phyloP scores from a whole-genome alignment of 495 filamentous ascomycete genomes.

The Lasiosphaeria ovina region DNA sequence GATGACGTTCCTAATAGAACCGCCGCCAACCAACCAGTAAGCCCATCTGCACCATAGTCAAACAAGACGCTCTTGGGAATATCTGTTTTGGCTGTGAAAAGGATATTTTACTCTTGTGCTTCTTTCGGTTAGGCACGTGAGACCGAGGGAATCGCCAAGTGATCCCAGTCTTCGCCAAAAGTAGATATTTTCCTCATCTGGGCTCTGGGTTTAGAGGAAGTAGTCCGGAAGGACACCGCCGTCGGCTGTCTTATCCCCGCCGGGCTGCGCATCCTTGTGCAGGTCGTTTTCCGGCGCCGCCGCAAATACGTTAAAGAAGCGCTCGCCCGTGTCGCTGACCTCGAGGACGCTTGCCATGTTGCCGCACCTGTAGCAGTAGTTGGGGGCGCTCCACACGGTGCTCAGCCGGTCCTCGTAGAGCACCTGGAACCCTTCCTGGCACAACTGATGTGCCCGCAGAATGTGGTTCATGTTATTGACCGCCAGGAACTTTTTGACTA shows the following conservation, averaged over 20 bases:
- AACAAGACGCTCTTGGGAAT: too few relatives aligned
- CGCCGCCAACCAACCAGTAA: too few relatives aligned
- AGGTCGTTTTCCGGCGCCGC: slow-evolving; percentile 94
- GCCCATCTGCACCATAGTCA: too few relatives aligned
- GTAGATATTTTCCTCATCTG: neutral
- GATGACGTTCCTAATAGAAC: too few relatives aligned
- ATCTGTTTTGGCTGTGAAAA: too few relatives aligned
- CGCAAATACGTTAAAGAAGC: slow-evolving; percentile 96
- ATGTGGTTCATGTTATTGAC: slow-evolving; percentile 98
- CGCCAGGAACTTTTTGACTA: slow-evolving; percentile 95
- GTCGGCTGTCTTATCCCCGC: slow-evolving; percentile 46
- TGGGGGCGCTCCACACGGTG: slow-evolving; percentile 96
- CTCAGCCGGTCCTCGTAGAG: slow-evolving; percentile 91
- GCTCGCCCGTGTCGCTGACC: slow-evolving; percentile 85
- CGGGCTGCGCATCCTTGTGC: slow-evolving; percentile 78
- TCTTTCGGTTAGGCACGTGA: too few relatives aligned
- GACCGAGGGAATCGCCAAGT: neutral
- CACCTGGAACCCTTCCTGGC: slow-evolving; percentile 94
- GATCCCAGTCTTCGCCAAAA: neutral
- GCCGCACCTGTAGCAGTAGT: slow-evolving; percentile 95
- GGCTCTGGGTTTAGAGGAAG: slow-evolving; percentile 39
- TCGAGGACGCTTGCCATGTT: slow-evolving; percentile 97
- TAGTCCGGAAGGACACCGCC: slow-evolving; percentile 54
- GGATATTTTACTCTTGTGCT: too few relatives aligned
- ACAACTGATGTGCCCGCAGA: slow-evolving; percentile 91